Evolutionary conservation across 2,329 filamentous ascomycete genomes (phyloP), one percentile per base, ranked within the genome.

Genomic region (Ophiocordyceps polyrhachis-furcata): DNA sequence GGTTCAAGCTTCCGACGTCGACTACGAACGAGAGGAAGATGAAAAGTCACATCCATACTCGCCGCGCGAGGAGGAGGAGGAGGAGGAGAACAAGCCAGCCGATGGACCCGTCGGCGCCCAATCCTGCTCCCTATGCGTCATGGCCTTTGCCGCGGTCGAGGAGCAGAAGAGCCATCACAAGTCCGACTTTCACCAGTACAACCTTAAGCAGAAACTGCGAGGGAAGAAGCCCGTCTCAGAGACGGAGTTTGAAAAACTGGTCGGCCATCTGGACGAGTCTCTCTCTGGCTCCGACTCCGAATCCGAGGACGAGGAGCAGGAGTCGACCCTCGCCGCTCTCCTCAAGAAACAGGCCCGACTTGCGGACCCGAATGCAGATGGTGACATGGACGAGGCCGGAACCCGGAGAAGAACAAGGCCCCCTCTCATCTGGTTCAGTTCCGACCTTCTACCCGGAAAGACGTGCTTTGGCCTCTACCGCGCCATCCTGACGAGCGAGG

Each of bases 131-230:
- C 70, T 96, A 5, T 98, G 91, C 62, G 69, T 71, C 37, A 70
- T 87, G 35, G 67, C 72, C 5, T 94, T 93, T 54, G 56, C 70
- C 29, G 80, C 71, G 11, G 71, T 93, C 8, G 70, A 78, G 48
- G 89, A 96, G 49, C 89, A 96, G 58, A 76, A 85, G 49, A 73
- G 76, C 47, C 91, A 98, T 62, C 78, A 85, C 47, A 83, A 84
- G 54, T 94, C 89, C 11, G 91, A 98, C 56, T 70, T 93, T 43
- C 91, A 98, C 60, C 75, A 81, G 51, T 98, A 95, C 65, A 98
- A 98, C 58, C 65, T 96, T 49, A 96, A 94, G 63, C 83, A 89
- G 58, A 93, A 85, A 66, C 66, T 94, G 46, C 78, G 85, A 42
- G 84, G 84, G 0, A 70, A 71, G 47, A 72, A 71, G 11, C 63